Percentiles rank a stretch among this genome's conserved stretches.
Conservation (phyloP, 768 basidiomycete species). For the Saitozyma podzolica region DNA sequence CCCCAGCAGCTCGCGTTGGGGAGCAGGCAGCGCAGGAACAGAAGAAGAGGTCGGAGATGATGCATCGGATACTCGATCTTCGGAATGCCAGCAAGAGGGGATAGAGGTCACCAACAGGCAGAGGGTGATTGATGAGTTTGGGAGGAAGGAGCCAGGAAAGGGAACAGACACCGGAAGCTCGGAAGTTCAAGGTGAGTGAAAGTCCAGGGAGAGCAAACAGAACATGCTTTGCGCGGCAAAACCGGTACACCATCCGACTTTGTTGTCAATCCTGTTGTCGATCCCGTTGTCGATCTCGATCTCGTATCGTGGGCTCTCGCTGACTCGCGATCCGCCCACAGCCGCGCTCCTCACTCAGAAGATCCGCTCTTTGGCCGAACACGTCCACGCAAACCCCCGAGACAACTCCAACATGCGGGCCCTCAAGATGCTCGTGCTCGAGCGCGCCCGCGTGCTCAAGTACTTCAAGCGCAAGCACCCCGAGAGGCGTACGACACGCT, state of each 20-base stretch:
- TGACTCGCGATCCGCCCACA: conserved; percentile 46
- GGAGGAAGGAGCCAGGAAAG: conserved; percentile 58
- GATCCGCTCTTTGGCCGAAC: conserved; percentile 78
- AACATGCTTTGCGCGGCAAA: too few species aligned
- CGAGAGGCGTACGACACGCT: conserved; percentile 63
- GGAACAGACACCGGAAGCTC: conserved; percentile 70
- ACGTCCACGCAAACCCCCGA: conserved; percentile 63
- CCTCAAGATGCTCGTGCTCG: conserved; percentile 75
- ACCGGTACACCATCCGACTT: too few species aligned
- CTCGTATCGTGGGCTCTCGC: not conserved
- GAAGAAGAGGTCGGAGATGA: conserved; percentile 50
- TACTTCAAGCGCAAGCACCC: conserved; percentile 59
- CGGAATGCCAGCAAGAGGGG: conserved; percentile 82
- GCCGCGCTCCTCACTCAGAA: conserved; percentile 82
- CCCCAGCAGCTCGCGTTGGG: too few species aligned
- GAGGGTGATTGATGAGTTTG: conserved; percentile 77
- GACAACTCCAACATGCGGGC: conserved; percentile 74
- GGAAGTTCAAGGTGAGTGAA: conserved; percentile 79
- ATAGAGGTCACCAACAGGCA: conserved; percentile 82
- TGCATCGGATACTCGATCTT: conserved; percentile 75
- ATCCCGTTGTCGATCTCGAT: not conserved
- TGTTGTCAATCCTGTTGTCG: too few species aligned
- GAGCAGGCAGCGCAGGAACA: conserved; percentile 18
- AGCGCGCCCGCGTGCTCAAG: conserved; percentile 76
- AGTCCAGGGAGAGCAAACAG: too few species aligned